These are phyloP conservation scores for Nidularia sp. DNA, from an alignment of 768 basidiomycete genomes.

Conservation along the genomic window DNA sequence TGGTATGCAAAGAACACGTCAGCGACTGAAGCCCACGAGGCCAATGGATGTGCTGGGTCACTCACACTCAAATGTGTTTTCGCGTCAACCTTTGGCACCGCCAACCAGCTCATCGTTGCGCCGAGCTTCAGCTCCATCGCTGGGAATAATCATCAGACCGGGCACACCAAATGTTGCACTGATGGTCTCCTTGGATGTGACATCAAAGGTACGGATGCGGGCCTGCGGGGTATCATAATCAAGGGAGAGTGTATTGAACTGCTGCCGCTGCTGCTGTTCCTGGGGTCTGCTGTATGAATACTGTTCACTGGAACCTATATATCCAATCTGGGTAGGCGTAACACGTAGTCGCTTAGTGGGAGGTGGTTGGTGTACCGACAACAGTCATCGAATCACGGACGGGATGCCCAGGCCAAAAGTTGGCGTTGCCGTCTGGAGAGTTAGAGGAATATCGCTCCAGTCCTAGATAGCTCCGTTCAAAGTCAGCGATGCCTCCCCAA, in stretches of 20 bases:
- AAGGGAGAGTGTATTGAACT: neutral
- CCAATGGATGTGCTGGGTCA: too few relatives aligned
- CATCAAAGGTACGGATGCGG: constrained; percentile 14
- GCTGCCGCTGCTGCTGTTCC: neutral
- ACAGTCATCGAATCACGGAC: constrained; percentile 28
- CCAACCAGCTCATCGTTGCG: constrained; percentile 37
- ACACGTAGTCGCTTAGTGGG: too few relatives aligned
- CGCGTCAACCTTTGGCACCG: constrained; percentile 32
- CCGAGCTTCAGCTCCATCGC: constrained; percentile 32
- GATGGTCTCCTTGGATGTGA: constrained; percentile 28
- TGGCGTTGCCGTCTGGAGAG: constrained; percentile 38
- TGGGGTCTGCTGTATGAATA: neutral
- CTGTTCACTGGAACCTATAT: too few relatives aligned
- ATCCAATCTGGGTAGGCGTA: too few relatives aligned
- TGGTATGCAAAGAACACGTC: constrained; percentile 8
- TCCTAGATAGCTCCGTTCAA: constrained; percentile 15
- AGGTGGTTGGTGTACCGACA: constrained; percentile 19
- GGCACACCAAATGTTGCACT: constrained; percentile 38
- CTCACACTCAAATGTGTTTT: constrained; percentile 33
- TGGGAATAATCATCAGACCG: constrained; percentile 37
- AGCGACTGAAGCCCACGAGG: neutral
- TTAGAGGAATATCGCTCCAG: constrained; percentile 37
- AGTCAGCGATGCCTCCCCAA: constrained; percentile 14
- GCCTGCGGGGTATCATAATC: constrained; percentile 1
- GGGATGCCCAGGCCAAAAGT: constrained; percentile 35